Evolutionary conservation across 768 basidiomycete genomes (phyloP).

Genomic region (Mrakia blollopis): DNA sequence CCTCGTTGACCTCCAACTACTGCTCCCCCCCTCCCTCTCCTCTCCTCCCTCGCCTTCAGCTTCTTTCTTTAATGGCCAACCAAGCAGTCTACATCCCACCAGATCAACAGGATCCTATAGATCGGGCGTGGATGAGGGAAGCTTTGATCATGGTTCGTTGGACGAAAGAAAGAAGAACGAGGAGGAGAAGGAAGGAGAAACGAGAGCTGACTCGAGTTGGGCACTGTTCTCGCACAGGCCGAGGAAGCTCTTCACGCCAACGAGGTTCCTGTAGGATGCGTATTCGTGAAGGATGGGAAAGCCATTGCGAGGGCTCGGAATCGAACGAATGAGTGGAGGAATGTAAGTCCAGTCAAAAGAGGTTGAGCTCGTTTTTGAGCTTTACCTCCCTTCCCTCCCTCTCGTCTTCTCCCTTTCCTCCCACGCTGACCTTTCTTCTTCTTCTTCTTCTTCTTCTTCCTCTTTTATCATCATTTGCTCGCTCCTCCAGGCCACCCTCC

Average conservation of each 20-base stretch:
- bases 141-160: slow-evolving; percentile 87
- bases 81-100: slow-evolving; percentile 42
- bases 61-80: too few species aligned
- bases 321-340: slow-evolving; percentile 86
- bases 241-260: slow-evolving; percentile 71
- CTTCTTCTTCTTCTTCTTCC: not conserved
- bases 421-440: not conserved
- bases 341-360: slow-evolving; percentile 53
- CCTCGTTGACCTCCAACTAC: not conserved
- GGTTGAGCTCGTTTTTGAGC: not conserved
- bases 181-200: not conserved
- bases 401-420: not conserved
- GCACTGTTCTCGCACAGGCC: slow-evolving; percentile 38
- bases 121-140: slow-evolving; percentile 67
- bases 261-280: slow-evolving; percentile 95
- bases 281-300: slow-evolving; percentile 74
- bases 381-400: not conserved
- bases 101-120: slow-evolving; percentile 44
- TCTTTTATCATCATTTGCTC: not conserved
- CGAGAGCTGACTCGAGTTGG: slow-evolving; percentile 8
- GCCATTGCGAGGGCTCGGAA: slow-evolving; percentile 85
- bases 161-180: slow-evolving; percentile 23
- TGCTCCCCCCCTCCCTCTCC: not conserved
- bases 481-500: slow-evolving; percentile 72
- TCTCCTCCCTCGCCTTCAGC: not conserved